Percentiles rank a stretch among this genome's conserved stretches.
Evolutionary conservation across 495 filamentous ascomycete species (phyloP).

Genomic region (Penicillium bialowiezense): DNA sequence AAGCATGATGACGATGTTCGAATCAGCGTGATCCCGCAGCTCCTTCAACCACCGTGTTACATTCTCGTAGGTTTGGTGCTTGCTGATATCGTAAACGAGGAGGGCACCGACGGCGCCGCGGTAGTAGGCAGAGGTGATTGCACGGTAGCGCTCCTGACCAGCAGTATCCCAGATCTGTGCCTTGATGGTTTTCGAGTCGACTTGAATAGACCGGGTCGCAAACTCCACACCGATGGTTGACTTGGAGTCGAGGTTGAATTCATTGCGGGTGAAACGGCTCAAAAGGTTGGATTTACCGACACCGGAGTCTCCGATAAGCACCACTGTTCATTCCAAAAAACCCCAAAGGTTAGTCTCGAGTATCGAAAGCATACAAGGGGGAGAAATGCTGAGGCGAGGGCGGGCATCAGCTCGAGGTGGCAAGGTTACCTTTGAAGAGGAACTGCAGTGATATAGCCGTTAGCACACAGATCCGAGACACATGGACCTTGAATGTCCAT

Average conservation of each 20-base stretch:
- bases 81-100: slow-evolving; percentile 99
- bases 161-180: slow-evolving; percentile 99
- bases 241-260: slow-evolving; percentile 99
- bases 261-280: slow-evolving; percentile 98
- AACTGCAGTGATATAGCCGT: slow-evolving; percentile 58
- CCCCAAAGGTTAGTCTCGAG: slow-evolving; percentile 20
- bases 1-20: slow-evolving; percentile 99
- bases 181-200: slow-evolving; percentile 99
- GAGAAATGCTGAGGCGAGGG: slow-evolving; percentile 2
- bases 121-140: slow-evolving; percentile 99
- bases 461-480: slow-evolving; percentile 11
- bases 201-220: slow-evolving; percentile 96
- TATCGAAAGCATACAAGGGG: background rate
- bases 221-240: slow-evolving; percentile 99
- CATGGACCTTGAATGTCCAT: background rate
- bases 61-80: slow-evolving; percentile 98
- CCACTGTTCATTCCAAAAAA: slow-evolving; percentile 57
- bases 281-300: slow-evolving; percentile 99
- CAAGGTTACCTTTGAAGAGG: slow-evolving; percentile 91
- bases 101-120: slow-evolving; percentile 95
- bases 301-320: slow-evolving; percentile 97
- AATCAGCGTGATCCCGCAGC: slow-evolving; percentile 94
- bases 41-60: slow-evolving; percentile 99
- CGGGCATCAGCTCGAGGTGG: slow-evolving; percentile 25
- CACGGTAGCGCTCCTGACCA: slow-evolving; percentile 97